phyloP scores from a whole-genome alignment of 176 grass and related monocot genomes.

The Juncus inflexus region DNA sequence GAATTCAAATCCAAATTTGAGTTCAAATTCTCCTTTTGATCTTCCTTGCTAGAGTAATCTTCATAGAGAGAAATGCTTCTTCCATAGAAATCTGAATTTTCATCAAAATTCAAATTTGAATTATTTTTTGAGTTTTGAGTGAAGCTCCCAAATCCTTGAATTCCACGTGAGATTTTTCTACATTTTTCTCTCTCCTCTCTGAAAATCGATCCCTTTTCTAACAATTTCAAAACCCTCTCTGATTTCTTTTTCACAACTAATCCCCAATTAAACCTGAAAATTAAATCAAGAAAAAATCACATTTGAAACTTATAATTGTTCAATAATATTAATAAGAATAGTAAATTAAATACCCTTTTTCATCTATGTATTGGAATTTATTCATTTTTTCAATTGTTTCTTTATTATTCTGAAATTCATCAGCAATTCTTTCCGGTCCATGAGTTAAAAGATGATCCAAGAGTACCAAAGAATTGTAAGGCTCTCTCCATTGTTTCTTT shows the following conservation, averaged over 20 bases:
- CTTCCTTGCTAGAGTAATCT: constrained; percentile 19
- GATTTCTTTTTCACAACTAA: constrained; percentile 56
- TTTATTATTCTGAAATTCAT: constrained; percentile 57
- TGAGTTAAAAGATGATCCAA: constrained; percentile 83
- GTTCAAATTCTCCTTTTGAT: constrained; percentile 52
- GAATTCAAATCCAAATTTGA: not conserved
- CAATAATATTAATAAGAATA: not conserved
- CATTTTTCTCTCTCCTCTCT: constrained; percentile 70
- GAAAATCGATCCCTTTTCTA: constrained; percentile 61
- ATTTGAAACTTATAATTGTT: not conserved
- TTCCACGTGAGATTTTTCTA: constrained; percentile 56
- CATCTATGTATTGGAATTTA: constrained; percentile 66
- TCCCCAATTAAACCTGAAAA: constrained; percentile 83
- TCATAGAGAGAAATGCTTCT: constrained; percentile 54
- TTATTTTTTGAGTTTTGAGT: constrained; percentile 35
- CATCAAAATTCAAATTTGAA: not conserved
- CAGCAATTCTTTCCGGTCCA: constrained; percentile 54
- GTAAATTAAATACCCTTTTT: constrained; percentile 47
- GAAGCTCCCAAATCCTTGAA: constrained; percentile 88
- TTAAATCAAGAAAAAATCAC: constrained; percentile 1
- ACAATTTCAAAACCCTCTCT: constrained; percentile 70
- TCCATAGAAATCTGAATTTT: constrained; percentile 24
- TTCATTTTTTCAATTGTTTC: constrained; percentile 44
- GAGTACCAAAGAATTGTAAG: constrained; percentile 80
- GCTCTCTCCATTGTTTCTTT: constrained; percentile 68